These are phyloP conservation scores for Uronychia setigera DNA, from an alignment of 73 alveolate species.

Conservation along the genomic window DNA sequence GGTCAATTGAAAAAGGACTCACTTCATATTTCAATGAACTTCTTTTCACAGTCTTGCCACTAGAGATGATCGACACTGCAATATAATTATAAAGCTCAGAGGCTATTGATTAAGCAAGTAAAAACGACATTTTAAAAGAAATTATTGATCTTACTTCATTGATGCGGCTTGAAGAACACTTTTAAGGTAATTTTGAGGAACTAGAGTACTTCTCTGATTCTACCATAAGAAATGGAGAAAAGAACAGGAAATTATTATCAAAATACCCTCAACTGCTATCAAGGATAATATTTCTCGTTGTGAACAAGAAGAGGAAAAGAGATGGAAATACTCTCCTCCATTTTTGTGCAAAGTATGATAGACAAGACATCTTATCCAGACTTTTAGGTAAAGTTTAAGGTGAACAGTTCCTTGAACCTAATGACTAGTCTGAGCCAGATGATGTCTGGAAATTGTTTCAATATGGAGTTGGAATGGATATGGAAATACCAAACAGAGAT, in stretches of 20 bases:
- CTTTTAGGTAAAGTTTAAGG: too few species aligned
- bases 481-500: background rate
- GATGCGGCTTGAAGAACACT: background rate
- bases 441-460: background rate
- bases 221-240: background rate
- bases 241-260: background rate
- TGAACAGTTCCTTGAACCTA: background rate
- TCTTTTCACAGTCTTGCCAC: background rate
- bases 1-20: background rate
- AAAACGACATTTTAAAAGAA: background rate
- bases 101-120: background rate
- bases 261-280: background rate
- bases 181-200: background rate
- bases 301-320: background rate
- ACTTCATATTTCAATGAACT: background rate
- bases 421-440: too few species aligned
- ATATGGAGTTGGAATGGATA: background rate
- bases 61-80: background rate
- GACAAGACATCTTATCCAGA: too few species aligned
- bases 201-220: background rate
- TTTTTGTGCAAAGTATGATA: background rate
- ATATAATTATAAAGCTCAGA: background rate
- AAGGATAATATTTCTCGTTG: background rate
- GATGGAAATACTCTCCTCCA: background rate
- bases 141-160: background rate